phyloP scores from a whole-genome alignment of 225 moss, liverwort and hornwort species.

The Pseudisothecium myosuroides region DNA sequence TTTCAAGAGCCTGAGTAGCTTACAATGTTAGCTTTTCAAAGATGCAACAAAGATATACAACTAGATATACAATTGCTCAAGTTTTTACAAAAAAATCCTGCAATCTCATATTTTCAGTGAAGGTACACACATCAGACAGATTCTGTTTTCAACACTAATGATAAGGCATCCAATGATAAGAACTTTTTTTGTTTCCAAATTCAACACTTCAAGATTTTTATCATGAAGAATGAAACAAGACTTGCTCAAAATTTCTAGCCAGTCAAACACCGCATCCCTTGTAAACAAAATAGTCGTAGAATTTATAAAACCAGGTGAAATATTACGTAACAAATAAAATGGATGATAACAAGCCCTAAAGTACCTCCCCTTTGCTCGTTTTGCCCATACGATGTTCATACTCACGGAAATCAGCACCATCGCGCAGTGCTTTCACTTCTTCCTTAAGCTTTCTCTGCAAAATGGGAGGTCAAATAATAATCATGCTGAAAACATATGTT shows the following conservation, averaged over 20 bases:
- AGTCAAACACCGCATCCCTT: neutral
- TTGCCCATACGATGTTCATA: conserved; percentile 28
- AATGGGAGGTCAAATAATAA: neutral
- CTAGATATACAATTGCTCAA: neutral
- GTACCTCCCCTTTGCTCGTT: conserved; percentile 23
- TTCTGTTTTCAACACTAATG: neutral
- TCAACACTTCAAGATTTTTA: neutral
- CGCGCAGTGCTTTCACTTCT: conserved; percentile 29
- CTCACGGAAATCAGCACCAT: conserved; percentile 16
- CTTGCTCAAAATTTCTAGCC: neutral
- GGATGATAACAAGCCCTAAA: neutral
- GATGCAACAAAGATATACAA: neutral
- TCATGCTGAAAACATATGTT: neutral
- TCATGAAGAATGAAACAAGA: neutral
- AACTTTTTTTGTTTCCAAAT: neutral
- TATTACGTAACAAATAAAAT: neutral
- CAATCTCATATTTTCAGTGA: neutral
- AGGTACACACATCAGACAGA: neutral
- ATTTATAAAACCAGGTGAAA: neutral
- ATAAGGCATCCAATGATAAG: neutral
- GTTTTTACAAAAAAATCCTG: neutral
- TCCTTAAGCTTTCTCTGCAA: conserved; percentile 27
- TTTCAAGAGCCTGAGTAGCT: conserved; percentile 9
- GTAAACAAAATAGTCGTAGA: neutral
- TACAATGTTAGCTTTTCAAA: neutral